Evolutionary conservation across 2,329 filamentous ascomycete genomes (phyloP), one percentile per base, ranked within the genome.

Genomic region (Fusarium chlamydosporum): DNA sequence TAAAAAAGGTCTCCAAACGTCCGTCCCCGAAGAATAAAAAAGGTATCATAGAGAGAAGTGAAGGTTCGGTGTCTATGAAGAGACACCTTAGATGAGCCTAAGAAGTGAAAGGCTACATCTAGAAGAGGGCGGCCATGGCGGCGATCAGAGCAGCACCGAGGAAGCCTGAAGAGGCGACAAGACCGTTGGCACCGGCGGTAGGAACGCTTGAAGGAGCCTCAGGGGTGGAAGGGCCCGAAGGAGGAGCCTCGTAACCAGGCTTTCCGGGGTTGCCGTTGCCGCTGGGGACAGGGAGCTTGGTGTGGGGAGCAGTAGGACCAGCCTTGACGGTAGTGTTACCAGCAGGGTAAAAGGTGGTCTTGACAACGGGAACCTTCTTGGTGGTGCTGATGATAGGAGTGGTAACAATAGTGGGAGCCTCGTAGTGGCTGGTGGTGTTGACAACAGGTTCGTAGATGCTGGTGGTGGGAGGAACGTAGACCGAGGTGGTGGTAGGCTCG

Each of bases 151-250:
- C 78, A 40, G 76, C 77, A 35, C 80, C 78, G 45, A 84, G 65
- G 57, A 83, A 65, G 46, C 81, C 80, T 63, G 78, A 78, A 70
- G 81, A 78, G 63, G 79, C 73, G 29, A 80, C 70, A 40, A 83
- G 74, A 38, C 75, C 73, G 63, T 73, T 76, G 48, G 80, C 81
- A 62, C 75, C 78, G 40, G 57, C 67, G 15, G 77, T 73, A 48
- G 76, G 61, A 41, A 74, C 67, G 12, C 65, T 54, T 18, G 72
- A 59, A 37, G 71, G 58, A 23, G 56, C 40, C 47, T 50, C 47
- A 4, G 33, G 47, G 16, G 6, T 27, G 16, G 46, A 23, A 23
- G 23, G 23, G 23, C 5, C 5, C 5, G 23, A 23, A 26, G 46
- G 46, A 12, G 65, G 61, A 38, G 66, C 67, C 47, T 63, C 54